phyloP scores from a whole-genome alignment of 768 basidiomycete species.

The Trametes sanguinea region DNA sequence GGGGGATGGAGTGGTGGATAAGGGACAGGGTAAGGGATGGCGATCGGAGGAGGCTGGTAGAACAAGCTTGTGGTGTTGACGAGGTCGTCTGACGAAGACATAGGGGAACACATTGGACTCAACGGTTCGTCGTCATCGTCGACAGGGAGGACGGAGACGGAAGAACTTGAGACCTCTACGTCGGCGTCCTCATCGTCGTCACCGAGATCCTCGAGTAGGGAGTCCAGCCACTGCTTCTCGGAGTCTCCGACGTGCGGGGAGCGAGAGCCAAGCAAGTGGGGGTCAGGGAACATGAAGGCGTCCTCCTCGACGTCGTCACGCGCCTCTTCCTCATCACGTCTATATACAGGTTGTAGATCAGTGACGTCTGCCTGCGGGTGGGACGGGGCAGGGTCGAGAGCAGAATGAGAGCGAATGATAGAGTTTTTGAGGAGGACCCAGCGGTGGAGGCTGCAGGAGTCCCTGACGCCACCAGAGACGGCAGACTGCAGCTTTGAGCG shows the following conservation, averaged over 20 bases:
- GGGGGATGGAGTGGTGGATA: slow-evolving; percentile 67
- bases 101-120: slow-evolving; percentile 68
- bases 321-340: slow-evolving; percentile 44
- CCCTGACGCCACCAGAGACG: slow-evolving; percentile 52
- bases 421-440: slow-evolving; percentile 91
- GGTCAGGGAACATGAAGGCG: slow-evolving; percentile 82
- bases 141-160: slow-evolving; percentile 47
- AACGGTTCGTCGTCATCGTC: slow-evolving; percentile 60
- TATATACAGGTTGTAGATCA: slow-evolving; percentile 40
- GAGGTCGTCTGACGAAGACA: slow-evolving; percentile 79
- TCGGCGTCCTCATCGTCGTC: slow-evolving; percentile 63
- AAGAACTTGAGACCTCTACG: slow-evolving; percentile 8
- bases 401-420: slow-evolving; percentile 55
- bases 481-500: slow-evolving; percentile 74
- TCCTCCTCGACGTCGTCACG: slow-evolving; percentile 57
- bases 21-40: slow-evolving; percentile 60
- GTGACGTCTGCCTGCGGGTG: slow-evolving; percentile 22
- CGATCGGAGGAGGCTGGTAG: slow-evolving; percentile 49
- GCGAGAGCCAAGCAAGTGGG: slow-evolving; percentile 52
- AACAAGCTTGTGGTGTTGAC: slow-evolving; percentile 46
- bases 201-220: slow-evolving; percentile 70
- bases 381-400: slow-evolving; percentile 34
- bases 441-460: slow-evolving; percentile 76
- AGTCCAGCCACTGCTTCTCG: slow-evolving; percentile 83
- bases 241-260: slow-evolving; percentile 46